These are phyloP conservation scores for Gossypium herbaceum DNA, from an alignment of 345 rosid genomes.

Conservation along the genomic window DNA sequence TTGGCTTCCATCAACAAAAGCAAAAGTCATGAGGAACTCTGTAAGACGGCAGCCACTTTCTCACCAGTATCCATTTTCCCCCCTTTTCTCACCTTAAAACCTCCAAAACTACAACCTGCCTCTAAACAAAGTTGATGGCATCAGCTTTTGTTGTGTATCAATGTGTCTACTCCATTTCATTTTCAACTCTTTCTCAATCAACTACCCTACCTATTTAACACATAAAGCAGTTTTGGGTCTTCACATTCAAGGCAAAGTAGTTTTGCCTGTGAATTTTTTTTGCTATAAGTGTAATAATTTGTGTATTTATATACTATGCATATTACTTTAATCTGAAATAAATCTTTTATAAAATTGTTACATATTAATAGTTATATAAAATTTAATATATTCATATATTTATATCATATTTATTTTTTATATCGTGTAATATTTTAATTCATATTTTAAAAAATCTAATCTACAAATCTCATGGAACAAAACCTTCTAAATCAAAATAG, in stretches of 20 bases:
- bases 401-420: no score
- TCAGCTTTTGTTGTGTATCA: background rate
- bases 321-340: no score
- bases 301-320: background rate
- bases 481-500: background rate
- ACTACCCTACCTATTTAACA: background rate
- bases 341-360: no score
- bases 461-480: background rate
- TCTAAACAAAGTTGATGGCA: background rate
- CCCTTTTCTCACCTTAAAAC: background rate
- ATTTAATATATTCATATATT: no score
- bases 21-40: background rate
- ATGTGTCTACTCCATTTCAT: background rate
- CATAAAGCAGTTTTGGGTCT: background rate
- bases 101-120: background rate
- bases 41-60: conserved; percentile 5
- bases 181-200: background rate
- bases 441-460: no score
- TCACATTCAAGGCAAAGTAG: background rate
- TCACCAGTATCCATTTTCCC: background rate
- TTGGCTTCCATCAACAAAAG: conserved; percentile 13
- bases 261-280: background rate
- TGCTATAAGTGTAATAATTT: no score
- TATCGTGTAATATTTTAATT: no score
- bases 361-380: no score